phyloP scores from a whole-genome alignment of 2,329 filamentous ascomycete genomes.

The Plectosphaerella sp. region DNA sequence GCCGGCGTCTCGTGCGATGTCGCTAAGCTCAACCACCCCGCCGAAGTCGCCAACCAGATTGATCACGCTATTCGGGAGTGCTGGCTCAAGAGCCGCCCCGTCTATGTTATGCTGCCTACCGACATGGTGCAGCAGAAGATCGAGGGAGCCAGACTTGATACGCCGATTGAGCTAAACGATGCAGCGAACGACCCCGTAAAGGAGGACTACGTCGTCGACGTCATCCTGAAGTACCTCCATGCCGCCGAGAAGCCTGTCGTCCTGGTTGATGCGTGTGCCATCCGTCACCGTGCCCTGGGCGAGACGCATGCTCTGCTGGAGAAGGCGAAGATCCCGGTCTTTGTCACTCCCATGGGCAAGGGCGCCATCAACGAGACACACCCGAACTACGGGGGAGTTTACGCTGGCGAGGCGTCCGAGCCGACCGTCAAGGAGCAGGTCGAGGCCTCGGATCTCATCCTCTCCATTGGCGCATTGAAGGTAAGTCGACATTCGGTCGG shows the following conservation, averaged over 20 bases:
- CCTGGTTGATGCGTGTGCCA: constrained; percentile 77
- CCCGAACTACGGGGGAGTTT: constrained; percentile 76
- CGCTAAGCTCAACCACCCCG: constrained; percentile 64
- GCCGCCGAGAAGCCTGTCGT: constrained; percentile 72
- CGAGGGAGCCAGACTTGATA: constrained; percentile 67
- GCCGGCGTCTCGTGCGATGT: constrained; percentile 65
- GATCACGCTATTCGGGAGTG: constrained; percentile 74
- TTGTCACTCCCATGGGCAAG: constrained; percentile 90
- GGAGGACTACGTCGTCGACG: constrained; percentile 79
- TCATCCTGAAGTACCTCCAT: constrained; percentile 69
- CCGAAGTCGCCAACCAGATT: constrained; percentile 69
- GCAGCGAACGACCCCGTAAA: constrained; percentile 63
- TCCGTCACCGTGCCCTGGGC: constrained; percentile 67
- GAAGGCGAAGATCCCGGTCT: constrained; percentile 72
- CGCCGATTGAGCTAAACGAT: constrained; percentile 61
- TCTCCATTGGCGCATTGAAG: constrained; percentile 64
- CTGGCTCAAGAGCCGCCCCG: constrained; percentile 68
- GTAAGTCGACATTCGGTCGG: constrained; percentile 10
- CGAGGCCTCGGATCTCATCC: constrained; percentile 65
- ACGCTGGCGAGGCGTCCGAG: constrained; percentile 73
- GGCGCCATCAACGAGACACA: constrained; percentile 74
- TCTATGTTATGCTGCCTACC: constrained; percentile 79
- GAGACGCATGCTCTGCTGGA: constrained; percentile 71
- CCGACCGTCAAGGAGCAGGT: constrained; percentile 59
- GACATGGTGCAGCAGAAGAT: constrained; percentile 76